Base-by-base conservation (phyloP, 2,329 filamentous ascomycete species). In the Aureobasidium sp. region DNA sequence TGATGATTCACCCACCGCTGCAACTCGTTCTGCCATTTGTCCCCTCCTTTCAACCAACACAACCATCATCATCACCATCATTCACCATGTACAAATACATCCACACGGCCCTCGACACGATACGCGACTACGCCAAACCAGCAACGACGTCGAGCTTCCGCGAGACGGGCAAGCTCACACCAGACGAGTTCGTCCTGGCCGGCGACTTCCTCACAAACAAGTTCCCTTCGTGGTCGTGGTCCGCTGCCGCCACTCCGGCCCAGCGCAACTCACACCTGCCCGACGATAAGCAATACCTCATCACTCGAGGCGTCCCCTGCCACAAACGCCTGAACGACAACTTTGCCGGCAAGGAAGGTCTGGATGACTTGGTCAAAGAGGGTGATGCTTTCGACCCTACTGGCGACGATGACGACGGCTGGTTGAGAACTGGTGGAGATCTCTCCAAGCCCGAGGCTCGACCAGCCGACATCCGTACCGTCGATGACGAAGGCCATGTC, bases 151-250 rank as follows among this genome's bases (percentile, higher is more conserved):
- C 91, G 3, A 97, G 88, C 59, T 98, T 98, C 73, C 88, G 91
- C 63, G 80, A 82, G 63, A 95, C 90, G 4, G 93, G 93, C 60
- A 88, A 97, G 74, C 93, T 98, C 71, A 97, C 91, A 0, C 91
- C 91, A 16, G 91, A 96, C 66, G 93, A 98, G 77, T 98, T 98
- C 70, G 79, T 96, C 47, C 85, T 87, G 3, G 93, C 93, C 3
- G 93, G 93, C 63, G 93, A 98, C 74, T 98, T 97, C 69, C 83
- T 98, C 32, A 90, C 95, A 65, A 95, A 94, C 83, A 97, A 96
- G 76, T 98, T 98, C 73, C 93, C 91, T 7, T 95, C 91, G 55
- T 98, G 93, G 93, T 86, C 88, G 45, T 98, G 93, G 93, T 84
- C 86, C 60, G 88, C 93, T 63, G 90, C 91, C 60, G 87, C 91